Evolutionary conservation across 192 early-diverging fungal genomes (phyloP).

Genomic region (Geranomyces variabilis): DNA sequence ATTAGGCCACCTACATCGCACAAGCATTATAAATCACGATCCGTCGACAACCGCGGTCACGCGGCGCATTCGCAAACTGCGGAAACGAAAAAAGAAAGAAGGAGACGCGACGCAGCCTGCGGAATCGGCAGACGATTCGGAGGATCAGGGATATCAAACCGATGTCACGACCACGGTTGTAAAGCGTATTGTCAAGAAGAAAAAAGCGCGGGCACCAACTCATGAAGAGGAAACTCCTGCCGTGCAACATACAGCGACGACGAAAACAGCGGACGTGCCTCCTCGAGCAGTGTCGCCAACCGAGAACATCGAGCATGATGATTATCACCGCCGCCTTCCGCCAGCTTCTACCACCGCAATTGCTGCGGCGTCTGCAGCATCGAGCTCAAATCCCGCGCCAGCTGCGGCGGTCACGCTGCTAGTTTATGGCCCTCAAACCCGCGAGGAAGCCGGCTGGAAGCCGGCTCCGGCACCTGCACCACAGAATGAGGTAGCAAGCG

Average conservation of each 20-base stretch:
- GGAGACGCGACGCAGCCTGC: neutral
- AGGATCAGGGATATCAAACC: neutral
- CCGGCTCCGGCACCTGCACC: neutral
- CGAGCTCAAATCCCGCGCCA: neutral
- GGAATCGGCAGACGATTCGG: neutral
- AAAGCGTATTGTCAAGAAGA: conserved; percentile 8
- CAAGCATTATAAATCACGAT: neutral
- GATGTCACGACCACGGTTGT: neutral
- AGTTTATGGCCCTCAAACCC: conserved; percentile 1
- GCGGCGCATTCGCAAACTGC: conserved; percentile 1
- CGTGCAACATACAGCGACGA: neutral
- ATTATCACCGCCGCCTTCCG: conserved; percentile 1
- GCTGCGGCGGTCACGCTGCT: neutral
- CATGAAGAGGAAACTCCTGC: neutral
- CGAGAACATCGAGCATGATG: neutral
- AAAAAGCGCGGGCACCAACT: neutral
- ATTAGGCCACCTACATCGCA: neutral
- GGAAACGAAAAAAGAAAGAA: neutral
- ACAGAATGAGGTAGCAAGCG: too few relatives aligned
- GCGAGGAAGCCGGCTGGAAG: neutral
- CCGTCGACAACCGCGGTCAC: neutral
- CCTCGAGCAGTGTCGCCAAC: neutral
- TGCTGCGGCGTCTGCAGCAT: too few relatives aligned
- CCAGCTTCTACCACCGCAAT: neutral
- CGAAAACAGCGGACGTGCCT: neutral